These are phyloP conservation scores for Calocera cornea DNA, from an alignment of 768 basidiomycete genomes.

Conservation along the genomic window DNA sequence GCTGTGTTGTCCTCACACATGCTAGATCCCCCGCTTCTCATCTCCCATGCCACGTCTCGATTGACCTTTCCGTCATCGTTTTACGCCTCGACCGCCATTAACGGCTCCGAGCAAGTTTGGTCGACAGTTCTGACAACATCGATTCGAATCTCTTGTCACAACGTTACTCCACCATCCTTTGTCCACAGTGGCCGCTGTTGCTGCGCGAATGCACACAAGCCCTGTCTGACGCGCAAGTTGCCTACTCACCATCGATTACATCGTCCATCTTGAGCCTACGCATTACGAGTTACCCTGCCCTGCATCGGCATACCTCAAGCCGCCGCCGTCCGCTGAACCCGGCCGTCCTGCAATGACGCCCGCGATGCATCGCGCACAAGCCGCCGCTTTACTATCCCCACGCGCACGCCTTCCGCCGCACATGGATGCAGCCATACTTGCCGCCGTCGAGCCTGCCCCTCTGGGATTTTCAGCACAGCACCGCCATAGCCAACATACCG, in stretches of 20 bases:
- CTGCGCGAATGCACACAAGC: neutral
- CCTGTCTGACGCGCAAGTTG: neutral
- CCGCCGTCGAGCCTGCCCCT: neutral
- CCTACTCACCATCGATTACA: neutral
- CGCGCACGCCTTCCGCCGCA: neutral
- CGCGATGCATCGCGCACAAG: neutral
- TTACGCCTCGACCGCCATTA: neutral
- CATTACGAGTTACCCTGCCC: neutral
- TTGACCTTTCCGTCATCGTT: neutral
- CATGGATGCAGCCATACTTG: neutral
- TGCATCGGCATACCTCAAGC: neutral
- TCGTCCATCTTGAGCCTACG: neutral
- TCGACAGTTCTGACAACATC: neutral
- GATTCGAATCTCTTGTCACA: neutral
- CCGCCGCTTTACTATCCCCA: neutral
- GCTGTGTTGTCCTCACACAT: neutral
- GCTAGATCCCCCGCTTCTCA: neutral
- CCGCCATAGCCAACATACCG: conserved; percentile 1
- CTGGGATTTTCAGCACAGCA: neutral
- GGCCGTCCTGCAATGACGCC: neutral
- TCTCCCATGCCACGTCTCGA: neutral
- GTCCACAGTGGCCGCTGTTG: neutral
- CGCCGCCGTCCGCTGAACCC: conserved; percentile 5
- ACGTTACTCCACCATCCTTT: neutral
- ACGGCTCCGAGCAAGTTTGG: neutral